phyloP scores from a whole-genome alignment of 83 land plant genomes.

The Thuja plicata region DNA sequence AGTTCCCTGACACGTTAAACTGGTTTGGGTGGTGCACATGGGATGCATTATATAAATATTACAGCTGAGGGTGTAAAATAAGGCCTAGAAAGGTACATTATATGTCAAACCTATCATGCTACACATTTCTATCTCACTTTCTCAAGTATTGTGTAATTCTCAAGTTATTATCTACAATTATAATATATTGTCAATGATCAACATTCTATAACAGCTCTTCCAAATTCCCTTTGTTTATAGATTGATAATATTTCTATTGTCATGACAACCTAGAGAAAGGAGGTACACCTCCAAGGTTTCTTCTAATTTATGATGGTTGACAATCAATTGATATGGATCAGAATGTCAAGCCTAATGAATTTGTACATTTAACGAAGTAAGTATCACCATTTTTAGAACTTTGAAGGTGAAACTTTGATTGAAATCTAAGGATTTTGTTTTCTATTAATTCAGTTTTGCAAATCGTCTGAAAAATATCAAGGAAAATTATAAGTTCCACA shows the following conservation, averaged over 20 bases:
- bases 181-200: too few relatives aligned
- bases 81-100: conserved; percentile 72
- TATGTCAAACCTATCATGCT: background rate
- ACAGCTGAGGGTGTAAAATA: too few relatives aligned
- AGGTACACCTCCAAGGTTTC: conserved; percentile 88
- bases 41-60: too few relatives aligned
- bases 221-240: background rate
- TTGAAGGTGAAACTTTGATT: background rate
- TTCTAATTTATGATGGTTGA: conserved; percentile 98
- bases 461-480: conserved; percentile 72
- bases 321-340: conserved; percentile 84
- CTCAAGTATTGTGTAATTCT: background rate
- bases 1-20: too few relatives aligned
- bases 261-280: conserved; percentile 61
- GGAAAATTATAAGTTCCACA: conserved; percentile 90
- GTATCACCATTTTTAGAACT: background rate
- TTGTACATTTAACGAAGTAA: conserved; percentile 69
- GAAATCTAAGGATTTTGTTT: conserved; percentile 6
- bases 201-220: background rate
- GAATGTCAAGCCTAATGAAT: conserved; percentile 22
- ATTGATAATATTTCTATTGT: background rate
- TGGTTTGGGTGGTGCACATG: too few relatives aligned
- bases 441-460: conserved; percentile 57
- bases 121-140: background rate
- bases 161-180: background rate